Base-by-base conservation (phyloP, 2,329 filamentous ascomycete species). In the Didymosphaeria variabile region DNA sequence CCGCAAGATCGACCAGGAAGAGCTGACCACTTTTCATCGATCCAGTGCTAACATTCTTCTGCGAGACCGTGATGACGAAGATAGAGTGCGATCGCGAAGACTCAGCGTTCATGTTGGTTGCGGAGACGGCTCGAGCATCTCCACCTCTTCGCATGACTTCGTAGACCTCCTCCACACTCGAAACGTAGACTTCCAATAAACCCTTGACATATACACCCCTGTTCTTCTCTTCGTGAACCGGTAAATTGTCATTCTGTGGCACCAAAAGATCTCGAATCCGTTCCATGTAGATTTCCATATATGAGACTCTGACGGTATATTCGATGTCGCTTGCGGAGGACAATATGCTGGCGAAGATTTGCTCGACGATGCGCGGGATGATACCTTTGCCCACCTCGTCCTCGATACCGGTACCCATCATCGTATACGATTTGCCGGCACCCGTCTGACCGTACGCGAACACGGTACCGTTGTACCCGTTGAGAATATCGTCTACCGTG, bases 261-360 rank as follows among this genome's bases (percentile, higher is more conserved):
- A 91, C 89, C 66, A 99, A 83, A 73, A 99, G 82, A 88, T 99
- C 95, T 73, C 94, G 89, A 78, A 99, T 98, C 70, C 91, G 89
- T 83, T 99, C 95, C 95, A 98, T 99, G 84, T 99, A 99, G 67
- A 99, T 98, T 81, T 99, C 95, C 94, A 99, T 97, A 81, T 98
- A 98, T 80, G 93, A 97, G 75, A 98, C 94, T 59, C 94, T 89
- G 56, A 99, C 94, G n/a, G 94, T 98, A 80, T 98, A 98, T 81
- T 98, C 95, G 78, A 98, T 97, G 69, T 92, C 97, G 72, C 90
- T 90, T 46, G 94, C 92, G 71, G 93, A 97, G 23, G 91, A 89
- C 81, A 97, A 86, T 79, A 98, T 98, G 81, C 92, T 97, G 71
- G 91, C 90, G 78, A 98, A 98, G 77, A 98, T 97, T 82, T 98